Base-by-base conservation (phyloP, 1,284 basidiomycete genomes). In the Puccinia horiana region DNA sequence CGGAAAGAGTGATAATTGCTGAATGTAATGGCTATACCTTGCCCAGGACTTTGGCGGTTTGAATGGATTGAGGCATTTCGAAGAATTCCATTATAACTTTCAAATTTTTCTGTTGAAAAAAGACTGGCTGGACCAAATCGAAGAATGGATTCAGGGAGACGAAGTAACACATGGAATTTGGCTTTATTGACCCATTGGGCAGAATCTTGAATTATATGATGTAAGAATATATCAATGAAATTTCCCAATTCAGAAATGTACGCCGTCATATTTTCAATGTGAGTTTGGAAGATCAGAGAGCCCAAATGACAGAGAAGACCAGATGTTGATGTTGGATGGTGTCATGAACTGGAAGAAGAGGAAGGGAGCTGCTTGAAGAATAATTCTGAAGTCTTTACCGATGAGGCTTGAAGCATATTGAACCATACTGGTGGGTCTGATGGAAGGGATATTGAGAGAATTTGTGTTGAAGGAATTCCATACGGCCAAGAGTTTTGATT, bases 161-260 rank as follows among this genome's bases (percentile, higher is more conserved):
- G 85, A 8, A 83, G 65, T 9, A 86, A 6, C 11, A 85, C 74
- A 52, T 86, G 85, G 54, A 86, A 88, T 81, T 89, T 88, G 2
- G 87, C 86, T 82, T 88, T 88, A 81, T 88, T 88, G 81, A 88
- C 87, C 88, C 87, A 88, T 1, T 83, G 84, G 6, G 76, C 74
- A 1, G 86, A 87, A 86, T 86, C 87, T 0, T 54, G 74, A 0
- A 85, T 85, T 0, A 86, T 86, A 5, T 84, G 83, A 0, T 85
- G 26, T 0, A 88, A 84, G 76, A 88, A 87, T 18, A 84, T 44
- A 0, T 87, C 49, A 37, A 88, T 88, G 47, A 83, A 86, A 3
- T 63, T 5, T 4, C 84, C 26, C 29, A 75, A 44, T 11, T 75
- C 29, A 35, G 35, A 16, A 18, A 54, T 47, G 40, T 75, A 75